A percentile compares a stretch with the other conserved stretches of the same genome.
phyloP scores from a whole-genome alignment of 2,329 filamentous ascomycete species.

The Neopestalotiopsis sp. region DNA sequence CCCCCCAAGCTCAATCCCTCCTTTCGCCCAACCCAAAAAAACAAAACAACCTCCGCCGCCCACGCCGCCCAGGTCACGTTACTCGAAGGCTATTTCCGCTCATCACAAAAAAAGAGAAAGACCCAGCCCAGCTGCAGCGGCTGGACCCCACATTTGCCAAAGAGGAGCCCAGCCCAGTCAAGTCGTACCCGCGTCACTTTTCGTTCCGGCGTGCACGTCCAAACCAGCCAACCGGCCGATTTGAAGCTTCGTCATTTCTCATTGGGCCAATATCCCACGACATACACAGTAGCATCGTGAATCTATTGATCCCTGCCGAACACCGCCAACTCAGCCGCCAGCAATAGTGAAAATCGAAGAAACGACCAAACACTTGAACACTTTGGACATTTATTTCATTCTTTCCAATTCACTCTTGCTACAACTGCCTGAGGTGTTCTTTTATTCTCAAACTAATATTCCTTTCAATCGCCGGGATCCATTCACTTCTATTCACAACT shows the following conservation, averaged over 20 bases:
- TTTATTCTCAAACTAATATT: not conserved
- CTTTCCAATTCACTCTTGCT: not conserved
- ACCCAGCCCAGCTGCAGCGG: not conserved
- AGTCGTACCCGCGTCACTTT: not conserved
- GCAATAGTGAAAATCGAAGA: not conserved
- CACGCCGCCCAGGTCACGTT: conserved; percentile 13
- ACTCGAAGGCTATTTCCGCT: conserved; percentile 10
- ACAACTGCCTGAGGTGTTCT: not conserved
- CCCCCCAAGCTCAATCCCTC: not conserved
- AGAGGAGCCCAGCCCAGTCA: not conserved
- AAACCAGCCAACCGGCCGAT: not conserved
- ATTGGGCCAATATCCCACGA: not conserved
- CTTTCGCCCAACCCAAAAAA: not conserved
- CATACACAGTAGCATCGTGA: not conserved
- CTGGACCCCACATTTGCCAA: not conserved
- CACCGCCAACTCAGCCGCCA: not conserved
- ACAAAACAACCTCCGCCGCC: not conserved
- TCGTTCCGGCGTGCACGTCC: not conserved
- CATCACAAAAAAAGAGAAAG: not conserved
- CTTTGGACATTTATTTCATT: not conserved
- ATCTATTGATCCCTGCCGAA: not conserved
- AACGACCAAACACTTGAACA: not conserved
- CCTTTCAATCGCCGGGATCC: not conserved
- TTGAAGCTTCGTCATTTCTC: not conserved
- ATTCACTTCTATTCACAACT: not conserved